Base-by-base conservation (phyloP, 345 rosid genomes). In the Arabis hirsuta region DNA sequence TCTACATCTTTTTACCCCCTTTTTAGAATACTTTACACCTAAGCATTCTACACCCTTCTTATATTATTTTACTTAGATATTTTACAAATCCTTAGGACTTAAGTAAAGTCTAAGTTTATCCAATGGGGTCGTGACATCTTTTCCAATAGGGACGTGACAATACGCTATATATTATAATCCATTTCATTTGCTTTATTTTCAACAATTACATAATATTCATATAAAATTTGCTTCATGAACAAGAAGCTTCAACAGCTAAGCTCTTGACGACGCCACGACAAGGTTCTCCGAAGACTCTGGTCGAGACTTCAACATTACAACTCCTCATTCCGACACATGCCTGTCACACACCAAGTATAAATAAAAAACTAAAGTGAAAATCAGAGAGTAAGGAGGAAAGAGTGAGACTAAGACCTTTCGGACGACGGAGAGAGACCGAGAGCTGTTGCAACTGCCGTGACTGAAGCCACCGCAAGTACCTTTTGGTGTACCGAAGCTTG, bases 161-260 rank as follows among this genome's bases (percentile, higher is more conserved):
- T 56, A 27, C 4, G 2, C 36, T 34, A 34, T 24, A 59, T 1
- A 61, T 32, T 57, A 47, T 19, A 39, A 45, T 41, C 50, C 47
- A 76, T 62, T 62, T 47, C 66, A 62, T 39, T 55, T 55, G 55
- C 47, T 62, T 69, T 47, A 62, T 69, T 69, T 62, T 41, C 34
- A 55, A 55, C 53, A 75, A 62, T 62, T 46, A 67, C 79, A 60
- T 20, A 1, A 7, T 7, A 36, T 0, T 50, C 60, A 61, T 36
- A 61, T 68, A 26, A 75, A 68, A 43, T 67, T 57, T 44, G 44
- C 26, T 13, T 83, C 62, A 88, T 47, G 85, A 60, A 81, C 97
- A 94, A 16, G 88, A 84, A 69, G 88, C 98, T 83, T 91, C 97
- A 9, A 89, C 90, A 29, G 98, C 97, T 83, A 94, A 79, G 81